phyloP scores from a whole-genome alignment of 2,329 filamentous ascomycete genomes.

The Hymenoscyphus fraxineus region DNA sequence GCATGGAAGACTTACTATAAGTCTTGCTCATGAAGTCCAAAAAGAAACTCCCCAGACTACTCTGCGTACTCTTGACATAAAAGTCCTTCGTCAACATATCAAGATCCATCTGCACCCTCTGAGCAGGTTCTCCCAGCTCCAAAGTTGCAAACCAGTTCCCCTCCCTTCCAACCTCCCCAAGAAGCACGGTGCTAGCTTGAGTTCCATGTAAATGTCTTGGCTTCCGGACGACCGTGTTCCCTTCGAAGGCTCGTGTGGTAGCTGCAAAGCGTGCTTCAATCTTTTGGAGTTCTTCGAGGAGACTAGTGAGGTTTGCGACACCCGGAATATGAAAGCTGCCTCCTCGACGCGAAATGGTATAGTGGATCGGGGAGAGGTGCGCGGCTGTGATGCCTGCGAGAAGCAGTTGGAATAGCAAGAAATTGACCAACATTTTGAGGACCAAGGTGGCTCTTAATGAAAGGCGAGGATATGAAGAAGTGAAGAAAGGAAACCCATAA shows the following conservation, averaged over 20 bases:
- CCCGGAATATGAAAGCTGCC: slow-evolving; percentile 19
- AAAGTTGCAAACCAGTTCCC: slow-evolving; percentile 24
- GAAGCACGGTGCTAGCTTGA: slow-evolving; percentile 15
- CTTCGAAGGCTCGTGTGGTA: slow-evolving; percentile 19
- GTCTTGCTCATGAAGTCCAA: slow-evolving; percentile 22
- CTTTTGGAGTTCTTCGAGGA: slow-evolving; percentile 16
- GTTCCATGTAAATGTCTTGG: slow-evolving; percentile 19
- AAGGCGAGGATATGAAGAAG: neutral
- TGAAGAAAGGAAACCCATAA: neutral
- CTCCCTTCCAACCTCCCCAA: slow-evolving; percentile 22
- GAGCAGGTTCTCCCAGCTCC: slow-evolving; percentile 21
- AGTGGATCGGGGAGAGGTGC: slow-evolving; percentile 20
- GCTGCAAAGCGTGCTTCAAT: slow-evolving; percentile 19
- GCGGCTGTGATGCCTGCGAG: neutral
- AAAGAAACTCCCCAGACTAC: slow-evolving; percentile 16
- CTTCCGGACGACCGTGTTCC: slow-evolving; percentile 21
- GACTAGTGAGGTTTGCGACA: slow-evolving; percentile 18
- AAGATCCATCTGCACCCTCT: slow-evolving; percentile 24
- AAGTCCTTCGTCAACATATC: slow-evolving; percentile 27
- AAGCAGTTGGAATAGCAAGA: neutral
- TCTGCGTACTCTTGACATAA: slow-evolving; percentile 21
- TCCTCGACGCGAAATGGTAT: slow-evolving; percentile 19
- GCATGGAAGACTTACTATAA: slow-evolving; percentile 12
- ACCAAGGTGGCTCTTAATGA: neutral
- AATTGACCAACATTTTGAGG: neutral